phyloP scores from a whole-genome alignment of 805 yeast genomes.

The Ogataea siamensis region DNA sequence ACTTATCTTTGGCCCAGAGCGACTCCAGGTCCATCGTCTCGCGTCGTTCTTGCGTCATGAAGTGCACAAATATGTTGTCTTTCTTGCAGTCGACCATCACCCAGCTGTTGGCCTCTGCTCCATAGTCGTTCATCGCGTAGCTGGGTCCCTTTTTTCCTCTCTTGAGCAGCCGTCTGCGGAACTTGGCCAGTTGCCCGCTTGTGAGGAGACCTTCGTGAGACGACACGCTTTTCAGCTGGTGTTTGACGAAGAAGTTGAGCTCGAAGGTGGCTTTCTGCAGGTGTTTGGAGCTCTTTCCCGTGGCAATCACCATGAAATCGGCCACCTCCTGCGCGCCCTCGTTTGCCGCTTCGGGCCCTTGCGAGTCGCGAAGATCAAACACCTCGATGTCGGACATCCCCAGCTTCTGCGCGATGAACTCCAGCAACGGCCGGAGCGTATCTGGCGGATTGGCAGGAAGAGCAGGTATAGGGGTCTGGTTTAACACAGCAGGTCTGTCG shows the following conservation, averaged over 20 bases:
- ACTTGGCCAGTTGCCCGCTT: slow-evolving; percentile 49
- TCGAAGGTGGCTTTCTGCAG: slow-evolving; percentile 65
- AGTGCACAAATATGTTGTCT: slow-evolving; percentile 66
- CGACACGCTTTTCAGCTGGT: slow-evolving; percentile 44
- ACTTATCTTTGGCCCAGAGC: slow-evolving; percentile 45
- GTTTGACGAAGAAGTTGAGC: slow-evolving; percentile 58
- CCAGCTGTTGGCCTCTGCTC: slow-evolving; percentile 71
- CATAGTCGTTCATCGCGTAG: slow-evolving; percentile 55
- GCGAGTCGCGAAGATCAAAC: slow-evolving; percentile 54
- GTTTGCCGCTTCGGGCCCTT: slow-evolving; percentile 25
- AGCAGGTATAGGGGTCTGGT: slow-evolving; percentile 44
- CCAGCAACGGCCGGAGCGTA: slow-evolving; percentile 43
- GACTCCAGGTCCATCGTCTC: slow-evolving; percentile 66
- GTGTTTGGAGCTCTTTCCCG: slow-evolving; percentile 79
- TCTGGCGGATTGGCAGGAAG: slow-evolving; percentile 61
- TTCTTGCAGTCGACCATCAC: slow-evolving; percentile 68
- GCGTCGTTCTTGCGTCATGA: slow-evolving; percentile 71
- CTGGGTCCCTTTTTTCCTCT: slow-evolving; percentile 54
- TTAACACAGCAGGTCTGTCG: slow-evolving; percentile 20
- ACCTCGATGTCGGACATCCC: slow-evolving; percentile 64
- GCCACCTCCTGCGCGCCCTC: slow-evolving; percentile 38
- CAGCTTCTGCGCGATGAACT: slow-evolving; percentile 52
- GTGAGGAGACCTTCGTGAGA: slow-evolving; percentile 71
- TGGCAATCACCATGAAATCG: slow-evolving; percentile 58
- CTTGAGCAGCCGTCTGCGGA: slow-evolving; percentile 49